These are phyloP conservation scores for Saprolegnia parasitica DNA, from an alignment of 352 stramenopile genomes.

Conservation along the genomic window DNA sequence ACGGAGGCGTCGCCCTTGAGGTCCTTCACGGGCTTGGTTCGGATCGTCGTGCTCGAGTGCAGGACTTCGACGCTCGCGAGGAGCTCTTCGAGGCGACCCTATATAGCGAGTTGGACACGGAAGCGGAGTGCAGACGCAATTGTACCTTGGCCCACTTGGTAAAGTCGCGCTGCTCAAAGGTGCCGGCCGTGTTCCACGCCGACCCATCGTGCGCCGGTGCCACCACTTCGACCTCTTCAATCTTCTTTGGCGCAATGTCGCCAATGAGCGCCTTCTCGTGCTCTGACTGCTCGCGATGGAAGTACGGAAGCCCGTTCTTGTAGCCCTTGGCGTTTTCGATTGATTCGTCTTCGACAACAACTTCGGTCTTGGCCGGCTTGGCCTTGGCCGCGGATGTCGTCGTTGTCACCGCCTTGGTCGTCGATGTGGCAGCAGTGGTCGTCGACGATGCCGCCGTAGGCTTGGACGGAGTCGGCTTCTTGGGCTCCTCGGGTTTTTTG, in stretches of 20 bases:
- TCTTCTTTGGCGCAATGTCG: conserved; percentile 90
- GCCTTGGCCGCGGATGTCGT: conserved; percentile 29
- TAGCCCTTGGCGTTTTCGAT: conserved; percentile 66
- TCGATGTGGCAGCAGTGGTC: neutral
- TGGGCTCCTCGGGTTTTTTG: conserved; percentile 70
- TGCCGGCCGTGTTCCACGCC: conserved; percentile 90
- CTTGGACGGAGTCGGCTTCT: conserved; percentile 25
- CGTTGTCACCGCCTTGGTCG: conserved; percentile 7
- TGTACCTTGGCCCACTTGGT: conserved; percentile 74
- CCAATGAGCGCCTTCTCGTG: conserved; percentile 95
- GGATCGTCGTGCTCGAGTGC: neutral
- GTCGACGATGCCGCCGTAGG: conserved; percentile 2
- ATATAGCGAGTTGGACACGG: neutral
- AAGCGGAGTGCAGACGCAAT: neutral
- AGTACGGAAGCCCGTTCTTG: conserved; percentile 90
- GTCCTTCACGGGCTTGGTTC: conserved; percentile 35
- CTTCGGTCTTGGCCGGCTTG: conserved; percentile 36
- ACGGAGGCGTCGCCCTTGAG: conserved; percentile 81
- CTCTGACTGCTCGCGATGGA: conserved; percentile 96
- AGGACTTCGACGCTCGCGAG: neutral
- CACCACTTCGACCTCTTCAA: conserved; percentile 33
- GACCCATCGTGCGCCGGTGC: conserved; percentile 55
- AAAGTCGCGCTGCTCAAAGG: conserved; percentile 86
- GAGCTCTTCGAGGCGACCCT: conserved; percentile 13
- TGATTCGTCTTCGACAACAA: conserved; percentile 65